Evolutionary conservation across 1,139 yeast species (phyloP).

Genomic region (Zygosaccharomyces pseudobailii): DNA sequence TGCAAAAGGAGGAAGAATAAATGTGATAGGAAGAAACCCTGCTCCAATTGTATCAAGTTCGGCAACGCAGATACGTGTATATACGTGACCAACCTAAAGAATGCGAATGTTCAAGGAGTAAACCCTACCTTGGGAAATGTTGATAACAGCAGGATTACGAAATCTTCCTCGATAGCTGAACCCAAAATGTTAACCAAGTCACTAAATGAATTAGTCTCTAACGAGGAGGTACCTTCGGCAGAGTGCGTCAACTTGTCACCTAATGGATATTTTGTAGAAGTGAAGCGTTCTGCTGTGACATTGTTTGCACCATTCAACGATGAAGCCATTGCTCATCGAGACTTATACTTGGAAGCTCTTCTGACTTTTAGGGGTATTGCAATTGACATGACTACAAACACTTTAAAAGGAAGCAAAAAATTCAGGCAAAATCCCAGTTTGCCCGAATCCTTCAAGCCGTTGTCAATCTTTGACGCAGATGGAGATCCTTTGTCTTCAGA

Average conservation of each 20-base stretch:
- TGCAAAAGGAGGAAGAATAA: conserved; percentile 37
- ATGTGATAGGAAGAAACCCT: conserved; percentile 36
- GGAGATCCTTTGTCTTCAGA: conserved; percentile 16
- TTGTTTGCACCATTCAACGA: conserved; percentile 24
- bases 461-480: conserved; percentile 23
- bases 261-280: conserved; percentile 20
- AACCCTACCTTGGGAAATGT: neutral
- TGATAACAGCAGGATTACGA: neutral
- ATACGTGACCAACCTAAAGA: conserved; percentile 9
- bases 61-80: conserved; percentile 27
- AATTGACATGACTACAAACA: conserved; percentile 18
- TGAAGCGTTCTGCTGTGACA: conserved; percentile 30
- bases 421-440: conserved; percentile 14
- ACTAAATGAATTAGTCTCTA: neutral
- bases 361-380: conserved; percentile 23
- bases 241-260: conserved; percentile 24
- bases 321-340: conserved; percentile 26
- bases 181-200: neutral
- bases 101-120: neutral
- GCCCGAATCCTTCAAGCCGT: conserved; percentile 24
- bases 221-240: neutral
- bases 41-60: conserved; percentile 30
- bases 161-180: neutral
- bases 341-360: conserved; percentile 24
- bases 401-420: conserved; percentile 11